A percentile compares a stretch with the other conserved stretches of the same genome.
Evolutionary conservation across 495 filamentous ascomycete species (phyloP).

Genomic region (Neohortaea acidophila): DNA sequence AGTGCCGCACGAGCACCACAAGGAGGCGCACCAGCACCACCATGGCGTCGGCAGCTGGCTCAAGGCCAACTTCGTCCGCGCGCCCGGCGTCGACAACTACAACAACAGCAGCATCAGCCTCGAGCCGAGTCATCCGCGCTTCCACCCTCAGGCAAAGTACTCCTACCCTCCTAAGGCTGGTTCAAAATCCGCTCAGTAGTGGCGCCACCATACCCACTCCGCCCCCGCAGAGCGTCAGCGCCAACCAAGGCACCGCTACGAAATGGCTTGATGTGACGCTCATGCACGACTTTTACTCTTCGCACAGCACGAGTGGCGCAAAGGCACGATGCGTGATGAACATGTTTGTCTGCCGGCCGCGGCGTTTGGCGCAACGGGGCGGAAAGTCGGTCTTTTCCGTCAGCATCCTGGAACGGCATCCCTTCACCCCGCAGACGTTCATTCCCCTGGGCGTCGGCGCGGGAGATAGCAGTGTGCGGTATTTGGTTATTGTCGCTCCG

Average conservation of each 20-base stretch:
- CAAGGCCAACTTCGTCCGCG: conserved; percentile 4
- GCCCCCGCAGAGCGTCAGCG: conserved; percentile 35
- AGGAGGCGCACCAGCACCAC: too few species aligned
- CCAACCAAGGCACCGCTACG: conserved; percentile 79
- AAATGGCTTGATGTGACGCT: conserved; percentile 71
- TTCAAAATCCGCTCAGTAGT: not conserved
- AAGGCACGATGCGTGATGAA: conserved; percentile 53
- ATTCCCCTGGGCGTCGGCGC: conserved; percentile 51
- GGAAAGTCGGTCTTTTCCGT: conserved; percentile 43
- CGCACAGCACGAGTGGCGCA: conserved; percentile 44
- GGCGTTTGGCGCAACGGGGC: conserved; percentile 29
- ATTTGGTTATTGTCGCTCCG: conserved; percentile 86
- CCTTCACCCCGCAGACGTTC: conserved; percentile 87
- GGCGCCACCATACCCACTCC: conserved; percentile 32
- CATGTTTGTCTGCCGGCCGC: conserved; percentile 79
- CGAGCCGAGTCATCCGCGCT: conserved; percentile 14
- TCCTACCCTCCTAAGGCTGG: too few species aligned
- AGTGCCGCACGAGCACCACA: too few species aligned
- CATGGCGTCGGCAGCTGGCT: not conserved
- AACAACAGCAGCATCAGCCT: conserved; percentile 7
- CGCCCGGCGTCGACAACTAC: not conserved
- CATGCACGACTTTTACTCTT: conserved; percentile 52
- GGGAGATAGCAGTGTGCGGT: conserved; percentile 27
- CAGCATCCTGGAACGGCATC: conserved; percentile 75
- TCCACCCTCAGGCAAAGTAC: too few species aligned